Conservation (phyloP, 2,329 filamentous ascomycete genomes). For the Ascochyta pisi region DNA sequence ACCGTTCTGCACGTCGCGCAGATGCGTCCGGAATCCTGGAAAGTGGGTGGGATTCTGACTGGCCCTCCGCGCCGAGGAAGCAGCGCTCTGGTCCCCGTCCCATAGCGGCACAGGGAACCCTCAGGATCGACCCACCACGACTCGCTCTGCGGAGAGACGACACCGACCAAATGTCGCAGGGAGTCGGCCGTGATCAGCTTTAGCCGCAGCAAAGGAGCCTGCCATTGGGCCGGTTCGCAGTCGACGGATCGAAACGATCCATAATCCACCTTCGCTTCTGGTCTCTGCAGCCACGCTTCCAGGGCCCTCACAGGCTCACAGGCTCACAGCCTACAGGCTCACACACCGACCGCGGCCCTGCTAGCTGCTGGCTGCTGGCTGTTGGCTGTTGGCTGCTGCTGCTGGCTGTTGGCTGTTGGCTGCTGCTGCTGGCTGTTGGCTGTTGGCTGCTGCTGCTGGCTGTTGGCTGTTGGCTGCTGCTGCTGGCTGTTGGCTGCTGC, state of each 20-base stretch:
- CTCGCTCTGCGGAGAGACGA: slow-evolving; percentile 22
- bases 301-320: slow-evolving; percentile 11
- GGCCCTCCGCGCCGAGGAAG: slow-evolving; percentile 16
- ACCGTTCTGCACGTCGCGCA: slow-evolving; percentile 32
- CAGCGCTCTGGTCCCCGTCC: slow-evolving; percentile 7
- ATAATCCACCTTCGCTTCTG: slow-evolving; percentile 14
- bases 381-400: neutral
- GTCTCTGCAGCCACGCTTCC: slow-evolving; percentile 20
- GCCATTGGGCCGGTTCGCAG: slow-evolving; percentile 19
- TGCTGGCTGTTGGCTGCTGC: slow-evolving; percentile 2
- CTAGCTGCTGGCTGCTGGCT: neutral
- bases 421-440: neutral
- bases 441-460: neutral
- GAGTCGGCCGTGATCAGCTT: slow-evolving; percentile 21
- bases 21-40: slow-evolving; percentile 35
- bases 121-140: slow-evolving; percentile 15
- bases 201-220: slow-evolving; percentile 19
- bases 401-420: neutral
- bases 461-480: neutral
- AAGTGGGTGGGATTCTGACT: slow-evolving; percentile 31
- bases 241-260: slow-evolving; percentile 21
- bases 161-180: slow-evolving; percentile 23
- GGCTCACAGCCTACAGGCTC: neutral
- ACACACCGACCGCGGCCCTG: slow-evolving; percentile 16
- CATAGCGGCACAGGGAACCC: slow-evolving; percentile 15